Evolutionary conservation across 208 protist species (phyloP), one percentile per base, ranked within the genome.

Genomic region (Trypanosoma cruzi): DNA sequence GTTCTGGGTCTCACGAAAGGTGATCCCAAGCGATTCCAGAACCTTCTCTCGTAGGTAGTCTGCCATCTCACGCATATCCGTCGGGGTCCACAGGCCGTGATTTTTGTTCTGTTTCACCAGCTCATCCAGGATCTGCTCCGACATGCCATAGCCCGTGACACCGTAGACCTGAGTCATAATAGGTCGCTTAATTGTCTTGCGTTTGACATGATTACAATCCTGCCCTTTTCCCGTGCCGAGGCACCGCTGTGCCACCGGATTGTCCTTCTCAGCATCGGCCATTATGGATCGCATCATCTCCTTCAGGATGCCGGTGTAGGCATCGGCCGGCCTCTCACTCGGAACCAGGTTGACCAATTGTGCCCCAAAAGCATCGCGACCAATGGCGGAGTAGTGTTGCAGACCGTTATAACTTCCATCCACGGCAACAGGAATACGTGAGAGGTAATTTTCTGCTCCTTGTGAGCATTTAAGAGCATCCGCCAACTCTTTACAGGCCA

Each of bases 91-190:
- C 49, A 97, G 66, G 0, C 88, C 88, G 76, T 97, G 92, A 70
- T 84, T 88, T 59, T 90, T 87, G 82, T 97, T 97, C 66, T 97
- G 93, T 74, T 95, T 94, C 36, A 90, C 79, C 16, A 97, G 81
- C 81, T 97, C 89, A 57, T 89, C 82, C 18, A 92, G 64, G 46
- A 99, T 99, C 80, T 99, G 98, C 75, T 97, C 81, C 4, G 91
- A 85, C 80, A 98, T 99, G 54, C 98, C 98, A 72, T 98, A 95
- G 63, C 88, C 91, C 0, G 98, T 99, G 16, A 99, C 98, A 65
- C 98, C 98, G 82, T 98, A 98, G 26, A 98, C 96, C 69, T 95
- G 90, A 0, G 98, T 99, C 98, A 99, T 99, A 68, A 99, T 99
- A 32, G 98, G 98, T 60, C 99, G 97, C 88, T 99, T 99, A 64